A percentile compares a stretch with the other conserved stretches of the same genome.
Evolutionary conservation across 306 rosid species (phyloP).

Genomic region (Quercus ilex): DNA sequence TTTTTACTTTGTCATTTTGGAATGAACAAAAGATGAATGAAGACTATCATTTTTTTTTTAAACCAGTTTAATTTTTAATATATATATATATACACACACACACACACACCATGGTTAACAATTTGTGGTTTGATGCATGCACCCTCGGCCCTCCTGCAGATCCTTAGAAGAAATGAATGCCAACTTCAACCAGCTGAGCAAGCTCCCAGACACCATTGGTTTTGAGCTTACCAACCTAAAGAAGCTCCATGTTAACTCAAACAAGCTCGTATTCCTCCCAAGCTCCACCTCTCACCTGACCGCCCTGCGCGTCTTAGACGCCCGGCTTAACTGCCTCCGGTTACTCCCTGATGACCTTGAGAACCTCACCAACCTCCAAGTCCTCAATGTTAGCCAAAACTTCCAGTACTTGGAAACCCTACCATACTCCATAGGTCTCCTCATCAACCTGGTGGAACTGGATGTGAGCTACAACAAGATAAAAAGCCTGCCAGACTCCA

Average conservation of each 20-base stretch:
- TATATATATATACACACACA: too few species aligned
- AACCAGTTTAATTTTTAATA: too few species aligned
- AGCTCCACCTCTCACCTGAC: slow-evolving; percentile 58
- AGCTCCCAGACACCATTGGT: slow-evolving; percentile 65
- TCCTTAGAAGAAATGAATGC: slow-evolving; percentile 77
- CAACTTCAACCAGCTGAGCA: slow-evolving; percentile 74
- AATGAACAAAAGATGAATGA: too few species aligned
- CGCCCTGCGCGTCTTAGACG: slow-evolving; percentile 53
- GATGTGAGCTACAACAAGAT: slow-evolving; percentile 82
- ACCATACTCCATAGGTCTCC: slow-evolving; percentile 79
- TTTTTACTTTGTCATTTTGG: too few species aligned
- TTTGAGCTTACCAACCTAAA: slow-evolving; percentile 57
- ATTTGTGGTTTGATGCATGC: neutral
- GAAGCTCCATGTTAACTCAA: slow-evolving; percentile 74
- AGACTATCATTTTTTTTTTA: too few species aligned
- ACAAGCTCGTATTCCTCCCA: slow-evolving; percentile 67
- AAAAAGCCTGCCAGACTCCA: slow-evolving; percentile 53
- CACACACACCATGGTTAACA: neutral
- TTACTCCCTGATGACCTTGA: slow-evolving; percentile 72
- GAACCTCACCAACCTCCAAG: slow-evolving; percentile 76
- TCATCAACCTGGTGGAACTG: slow-evolving; percentile 64
- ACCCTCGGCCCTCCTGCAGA: slow-evolving; percentile 20
- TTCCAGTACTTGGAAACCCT: slow-evolving; percentile 68
- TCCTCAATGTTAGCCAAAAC: slow-evolving; percentile 81
- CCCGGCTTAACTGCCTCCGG: slow-evolving; percentile 68